Percentiles rank a stretch among this genome's conserved stretches.
Conservation (phyloP, 441 rosid species). For the Cnidoscolus chayamansa region DNA sequence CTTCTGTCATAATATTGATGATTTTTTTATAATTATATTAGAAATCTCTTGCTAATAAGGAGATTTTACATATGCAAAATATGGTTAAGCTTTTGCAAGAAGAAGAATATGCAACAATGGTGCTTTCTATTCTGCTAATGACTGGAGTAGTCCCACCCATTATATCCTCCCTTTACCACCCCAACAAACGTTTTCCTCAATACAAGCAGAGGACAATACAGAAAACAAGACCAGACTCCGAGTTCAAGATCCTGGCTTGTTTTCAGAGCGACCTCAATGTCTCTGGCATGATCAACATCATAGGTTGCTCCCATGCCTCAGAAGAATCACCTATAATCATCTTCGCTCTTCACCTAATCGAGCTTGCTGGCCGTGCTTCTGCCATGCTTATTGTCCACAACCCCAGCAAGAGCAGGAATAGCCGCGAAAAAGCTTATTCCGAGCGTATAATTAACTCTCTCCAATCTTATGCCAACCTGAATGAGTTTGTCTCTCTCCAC, state of each 20-base stretch:
- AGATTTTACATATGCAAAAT: neutral
- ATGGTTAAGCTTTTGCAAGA: conserved; percentile 21
- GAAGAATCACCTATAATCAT: conserved; percentile 31
- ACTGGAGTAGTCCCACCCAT: conserved; percentile 25
- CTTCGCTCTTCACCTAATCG: conserved; percentile 37
- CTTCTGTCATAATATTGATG: too few relatives aligned
- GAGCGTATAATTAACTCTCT: conserved; percentile 31
- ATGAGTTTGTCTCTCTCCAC: conserved; percentile 19
- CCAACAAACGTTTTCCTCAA: conserved; percentile 20
- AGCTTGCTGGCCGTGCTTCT: conserved; percentile 40
- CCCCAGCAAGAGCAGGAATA: neutral
- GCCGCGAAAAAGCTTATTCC: neutral
- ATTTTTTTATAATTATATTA: too few relatives aligned
- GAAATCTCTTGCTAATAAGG: too few relatives aligned
- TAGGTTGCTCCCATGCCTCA: conserved; percentile 33
- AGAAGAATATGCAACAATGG: conserved; percentile 24
- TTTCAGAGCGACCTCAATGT: conserved; percentile 29
- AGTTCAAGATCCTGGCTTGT: conserved; percentile 37
- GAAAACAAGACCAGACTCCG: conserved; percentile 8
- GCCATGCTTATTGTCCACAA: conserved; percentile 38
- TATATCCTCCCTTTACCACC: conserved; percentile 21
- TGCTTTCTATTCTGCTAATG: conserved; percentile 23
- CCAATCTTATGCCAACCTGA: conserved; percentile 23
- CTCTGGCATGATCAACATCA: conserved; percentile 30
- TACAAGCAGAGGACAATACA: conserved; percentile 32